Evolutionary conservation across 139 green algal genomes (phyloP).

Genomic region (Desmodesmus armatus): DNA sequence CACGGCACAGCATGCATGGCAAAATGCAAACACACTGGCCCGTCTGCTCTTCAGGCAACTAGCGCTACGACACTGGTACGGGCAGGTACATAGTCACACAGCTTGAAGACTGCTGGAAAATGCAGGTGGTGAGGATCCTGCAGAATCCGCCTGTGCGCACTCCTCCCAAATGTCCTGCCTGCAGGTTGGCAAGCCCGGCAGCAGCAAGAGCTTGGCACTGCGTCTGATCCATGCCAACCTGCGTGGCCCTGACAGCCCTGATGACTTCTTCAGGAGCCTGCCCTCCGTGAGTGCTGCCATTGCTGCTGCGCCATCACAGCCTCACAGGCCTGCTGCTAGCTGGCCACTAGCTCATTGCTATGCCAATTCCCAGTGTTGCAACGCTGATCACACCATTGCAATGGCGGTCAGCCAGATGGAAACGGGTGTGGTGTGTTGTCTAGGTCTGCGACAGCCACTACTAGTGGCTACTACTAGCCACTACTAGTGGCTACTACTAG

Average conservation of each 20-base stretch:
- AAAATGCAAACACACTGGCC: no score
- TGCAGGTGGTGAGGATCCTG: background rate
- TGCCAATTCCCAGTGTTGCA: no score
- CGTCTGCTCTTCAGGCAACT: no score
- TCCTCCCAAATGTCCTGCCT: background rate
- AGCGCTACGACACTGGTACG: no score
- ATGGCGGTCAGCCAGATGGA: background rate
- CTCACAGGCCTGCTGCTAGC: no score
- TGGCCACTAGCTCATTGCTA: no score
- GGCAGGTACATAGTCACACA: no score
- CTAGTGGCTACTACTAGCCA: no score
- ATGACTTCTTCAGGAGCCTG: constrained; percentile 31
- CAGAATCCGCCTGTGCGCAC: background rate
- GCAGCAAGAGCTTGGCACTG: constrained; percentile 54
- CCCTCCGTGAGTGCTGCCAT: background rate
- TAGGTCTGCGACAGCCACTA: background rate
- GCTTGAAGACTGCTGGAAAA: background rate
- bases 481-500: no score
- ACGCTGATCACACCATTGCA: no score
- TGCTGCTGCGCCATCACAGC: no score
- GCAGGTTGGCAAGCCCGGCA: constrained; percentile 48
- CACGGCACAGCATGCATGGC: background rate
- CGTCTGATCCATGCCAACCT: constrained; percentile 56
- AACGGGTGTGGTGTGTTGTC: background rate
- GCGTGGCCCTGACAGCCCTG: constrained; percentile 39